Percentiles rank a stretch among this genome's conserved stretches.
phyloP scores from a whole-genome alignment of 1,139 yeast species.

The Meyerozyma guilliermondii region DNA sequence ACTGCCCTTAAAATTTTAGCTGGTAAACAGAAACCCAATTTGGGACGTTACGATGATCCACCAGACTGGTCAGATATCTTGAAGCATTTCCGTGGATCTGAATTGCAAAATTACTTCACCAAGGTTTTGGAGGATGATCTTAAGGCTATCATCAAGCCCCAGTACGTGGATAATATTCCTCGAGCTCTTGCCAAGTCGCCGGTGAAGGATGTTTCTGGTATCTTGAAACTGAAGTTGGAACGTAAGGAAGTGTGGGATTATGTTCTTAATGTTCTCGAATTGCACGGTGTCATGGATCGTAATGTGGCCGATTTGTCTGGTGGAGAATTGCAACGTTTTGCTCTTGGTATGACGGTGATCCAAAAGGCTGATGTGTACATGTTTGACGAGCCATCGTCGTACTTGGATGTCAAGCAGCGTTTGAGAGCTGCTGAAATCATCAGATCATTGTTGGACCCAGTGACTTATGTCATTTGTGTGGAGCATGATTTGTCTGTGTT shows the following conservation, averaged over 20 bases:
- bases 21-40: conserved; percentile 96
- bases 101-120: conserved; percentile 91
- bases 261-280: conserved; percentile 65
- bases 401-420: conserved; percentile 97
- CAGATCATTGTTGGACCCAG: conserved; percentile 72
- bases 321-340: conserved; percentile 98
- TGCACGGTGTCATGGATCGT: conserved; percentile 69
- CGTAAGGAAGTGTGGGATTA: conserved; percentile 57
- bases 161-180: conserved; percentile 95
- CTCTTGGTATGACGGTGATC: conserved; percentile 94
- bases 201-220: conserved; percentile 78
- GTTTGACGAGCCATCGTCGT: conserved; percentile 99
- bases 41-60: conserved; percentile 90
- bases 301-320: conserved; percentile 89
- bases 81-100: conserved; percentile 91
- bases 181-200: conserved; percentile 88
- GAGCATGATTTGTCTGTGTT: conserved; percentile 97
- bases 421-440: conserved; percentile 93
- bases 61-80: conserved; percentile 97
- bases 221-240: conserved; percentile 70
- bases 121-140: conserved; percentile 90
- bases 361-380: conserved; percentile 93
- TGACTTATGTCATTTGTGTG: conserved; percentile 86
- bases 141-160: conserved; percentile 95
- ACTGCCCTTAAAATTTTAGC: conserved; percentile 97